Percentiles rank a stretch among this genome's conserved stretches.
phyloP scores from a whole-genome alignment of 2,329 filamentous ascomycete species.

The Fusarium sp. region DNA sequence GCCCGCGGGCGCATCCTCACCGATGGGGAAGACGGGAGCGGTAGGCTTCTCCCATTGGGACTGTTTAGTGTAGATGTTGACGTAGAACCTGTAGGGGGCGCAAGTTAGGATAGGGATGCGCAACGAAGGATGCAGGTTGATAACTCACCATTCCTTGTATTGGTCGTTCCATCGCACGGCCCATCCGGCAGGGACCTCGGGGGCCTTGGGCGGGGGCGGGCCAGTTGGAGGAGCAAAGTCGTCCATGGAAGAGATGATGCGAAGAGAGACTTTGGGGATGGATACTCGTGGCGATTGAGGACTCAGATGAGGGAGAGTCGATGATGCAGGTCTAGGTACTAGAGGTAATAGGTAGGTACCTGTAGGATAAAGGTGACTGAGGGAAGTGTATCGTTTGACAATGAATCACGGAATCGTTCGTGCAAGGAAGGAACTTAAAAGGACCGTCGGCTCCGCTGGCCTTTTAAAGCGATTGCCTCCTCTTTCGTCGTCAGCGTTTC shows the following conservation, averaged over 20 bases:
- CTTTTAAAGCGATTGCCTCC: constrained; percentile 26
- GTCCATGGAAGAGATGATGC: constrained; percentile 55
- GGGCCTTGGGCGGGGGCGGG: constrained; percentile 70
- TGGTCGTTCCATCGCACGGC: constrained; percentile 86
- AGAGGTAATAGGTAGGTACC: constrained; percentile 3
- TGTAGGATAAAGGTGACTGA: neutral
- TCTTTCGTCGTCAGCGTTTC: constrained; percentile 7
- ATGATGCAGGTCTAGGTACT: constrained; percentile 33
- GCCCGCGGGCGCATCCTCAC: constrained; percentile 60
- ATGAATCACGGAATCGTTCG: neutral
- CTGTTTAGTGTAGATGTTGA: constrained; percentile 87
- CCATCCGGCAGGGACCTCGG: constrained; percentile 77
- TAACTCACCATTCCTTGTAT: constrained; percentile 82
- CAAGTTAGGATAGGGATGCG: constrained; percentile 20
- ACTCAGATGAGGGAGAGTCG: constrained; percentile 8
- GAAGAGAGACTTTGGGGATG: neutral
- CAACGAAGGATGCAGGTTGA: neutral
- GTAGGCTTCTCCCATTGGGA: constrained; percentile 93
- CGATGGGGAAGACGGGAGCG: constrained; percentile 69
- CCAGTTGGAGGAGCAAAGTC: constrained; percentile 66
- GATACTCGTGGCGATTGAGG: constrained; percentile 1
- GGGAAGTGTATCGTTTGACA: constrained; percentile 7
- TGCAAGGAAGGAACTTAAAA: neutral
- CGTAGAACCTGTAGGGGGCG: constrained; percentile 77
- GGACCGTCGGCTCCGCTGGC: neutral